phyloP scores from a whole-genome alignment of 306 rosid species.

The Alnus rubra region DNA sequence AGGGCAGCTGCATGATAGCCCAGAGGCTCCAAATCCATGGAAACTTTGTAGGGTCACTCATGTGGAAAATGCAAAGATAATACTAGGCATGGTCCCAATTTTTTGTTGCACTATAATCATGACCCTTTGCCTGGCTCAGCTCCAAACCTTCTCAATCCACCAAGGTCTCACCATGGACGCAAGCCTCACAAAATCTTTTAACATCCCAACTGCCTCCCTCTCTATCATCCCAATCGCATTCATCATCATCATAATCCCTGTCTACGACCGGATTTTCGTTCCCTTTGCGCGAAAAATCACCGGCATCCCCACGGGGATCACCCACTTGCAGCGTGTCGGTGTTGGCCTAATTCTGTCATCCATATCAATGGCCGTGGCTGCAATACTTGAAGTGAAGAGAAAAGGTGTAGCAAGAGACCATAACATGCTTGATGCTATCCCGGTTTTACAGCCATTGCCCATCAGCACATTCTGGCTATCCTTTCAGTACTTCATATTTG shows the following conservation, averaged over 20 bases:
- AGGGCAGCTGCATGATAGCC: constrained; percentile 23
- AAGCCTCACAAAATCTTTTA: constrained; percentile 48
- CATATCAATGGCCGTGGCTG: constrained; percentile 83
- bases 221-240: constrained; percentile 73
- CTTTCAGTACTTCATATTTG: constrained; percentile 83
- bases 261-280: constrained; percentile 66
- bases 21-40: constrained; percentile 58
- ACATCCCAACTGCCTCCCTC: constrained; percentile 87
- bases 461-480: constrained; percentile 89
- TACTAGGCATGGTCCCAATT: constrained; percentile 69
- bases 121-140: constrained; percentile 97
- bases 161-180: constrained; percentile 84
- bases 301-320: constrained; percentile 72
- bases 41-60: constrained; percentile 83
- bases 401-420: constrained; percentile 65
- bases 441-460: constrained; percentile 66
- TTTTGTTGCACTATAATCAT: constrained; percentile 83
- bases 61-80: constrained; percentile 88
- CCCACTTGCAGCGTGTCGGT: constrained; percentile 79
- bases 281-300: constrained; percentile 62
- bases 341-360: constrained; percentile 79
- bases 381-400: constrained; percentile 65
- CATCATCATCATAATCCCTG: constrained; percentile 58
- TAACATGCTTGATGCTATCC: constrained; percentile 71
- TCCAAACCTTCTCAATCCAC: constrained; percentile 87